Base-by-base conservation (phyloP, 257 asterid genomes). In the Nyctanthes arbortristis region DNA sequence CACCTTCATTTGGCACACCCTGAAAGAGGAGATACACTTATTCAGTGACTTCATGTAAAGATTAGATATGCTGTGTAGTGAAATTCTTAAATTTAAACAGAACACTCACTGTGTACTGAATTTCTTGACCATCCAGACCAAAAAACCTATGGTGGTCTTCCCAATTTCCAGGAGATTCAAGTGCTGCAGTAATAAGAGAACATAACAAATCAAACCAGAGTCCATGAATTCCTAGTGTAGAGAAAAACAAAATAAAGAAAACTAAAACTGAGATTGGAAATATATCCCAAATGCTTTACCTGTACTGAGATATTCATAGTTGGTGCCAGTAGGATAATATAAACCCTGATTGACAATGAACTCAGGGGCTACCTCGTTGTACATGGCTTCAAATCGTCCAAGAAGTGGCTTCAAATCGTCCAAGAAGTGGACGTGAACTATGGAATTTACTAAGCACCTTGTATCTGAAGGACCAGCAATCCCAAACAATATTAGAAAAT, bases 271-370 rank as follows among this genome's bases (percentile, higher is more conserved):
- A n/a, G n/a, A n/a, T n/a, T n/a, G n/a, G n/a, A n/a, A n/a, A n/a
- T 33, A 28, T 10, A 35, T n/a, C n/a, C n/a, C n/a, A 0, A 40
- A 25, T 34, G 30, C 12, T 61, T 62, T 78, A 91, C 96, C 97
- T 81, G 96, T 72, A 81, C 86, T 82, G 69, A 89, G n/a, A 72
- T 87, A 93, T 55, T 94, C 98, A 71, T 87, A 93, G 84, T 76
- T 82, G 75, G 84, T 72, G 52, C 86, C 83, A 75, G 88, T 22
- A 63, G 94, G 96, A 79, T 88, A 90, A 77, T 87, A 89, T 72
- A 84, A 37, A 45, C 89, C 89, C 82, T 86, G 96, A 76, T 91
- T 94, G 47, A 91, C 66, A 62, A 77, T 61, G 76, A 79, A 87
- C 47, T 90, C 96, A 1, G 87, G 88, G 60, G 83, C 76, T 65